Evolutionary conservation across 306 rosid species (phyloP).

Genomic region (Quercus mongolica): DNA sequence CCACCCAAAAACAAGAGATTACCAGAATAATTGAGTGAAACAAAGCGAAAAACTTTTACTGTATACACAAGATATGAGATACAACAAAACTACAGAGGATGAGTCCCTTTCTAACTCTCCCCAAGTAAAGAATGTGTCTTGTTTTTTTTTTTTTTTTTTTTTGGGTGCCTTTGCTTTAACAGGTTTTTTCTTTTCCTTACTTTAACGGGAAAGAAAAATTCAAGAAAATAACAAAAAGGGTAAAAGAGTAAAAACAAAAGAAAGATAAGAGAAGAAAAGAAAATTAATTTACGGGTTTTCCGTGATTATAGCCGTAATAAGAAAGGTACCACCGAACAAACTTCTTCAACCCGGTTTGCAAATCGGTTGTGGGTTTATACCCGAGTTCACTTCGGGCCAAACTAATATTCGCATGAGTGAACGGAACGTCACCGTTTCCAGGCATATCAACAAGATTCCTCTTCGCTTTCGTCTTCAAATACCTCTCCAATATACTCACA

Average conservation of each 20-base stretch:
- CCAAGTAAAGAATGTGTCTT: slow-evolving; percentile 40
- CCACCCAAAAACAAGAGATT: background rate
- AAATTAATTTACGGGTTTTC: slow-evolving; percentile 53
- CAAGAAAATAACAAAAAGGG: slow-evolving; percentile 11
- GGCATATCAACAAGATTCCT: slow-evolving; percentile 80
- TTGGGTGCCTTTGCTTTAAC: background rate
- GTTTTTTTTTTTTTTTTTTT: background rate
- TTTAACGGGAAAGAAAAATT: slow-evolving; percentile 13
- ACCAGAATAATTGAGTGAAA: background rate
- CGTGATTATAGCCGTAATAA: slow-evolving; percentile 72
- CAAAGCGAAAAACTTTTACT: slow-evolving; percentile 19
- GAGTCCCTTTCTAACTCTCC: slow-evolving; percentile 23
- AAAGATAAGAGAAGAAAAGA: background rate
- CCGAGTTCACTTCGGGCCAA: slow-evolving; percentile 64
- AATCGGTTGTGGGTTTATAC: slow-evolving; percentile 85
- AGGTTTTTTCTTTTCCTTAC: slow-evolving; percentile 18
- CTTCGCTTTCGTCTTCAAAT: slow-evolving; percentile 82
- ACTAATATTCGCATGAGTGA: slow-evolving; percentile 76
- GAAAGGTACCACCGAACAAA: slow-evolving; percentile 87
- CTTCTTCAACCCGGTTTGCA: slow-evolving; percentile 86
- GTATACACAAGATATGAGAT: slow-evolving; percentile 33
- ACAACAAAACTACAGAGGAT: slow-evolving; percentile 12
- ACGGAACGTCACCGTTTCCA: slow-evolving; percentile 96
- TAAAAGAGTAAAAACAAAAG: background rate
- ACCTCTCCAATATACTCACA: slow-evolving; percentile 64